Conservation (phyloP, 805 yeast species). For the Saturnispora mendoncae region DNA sequence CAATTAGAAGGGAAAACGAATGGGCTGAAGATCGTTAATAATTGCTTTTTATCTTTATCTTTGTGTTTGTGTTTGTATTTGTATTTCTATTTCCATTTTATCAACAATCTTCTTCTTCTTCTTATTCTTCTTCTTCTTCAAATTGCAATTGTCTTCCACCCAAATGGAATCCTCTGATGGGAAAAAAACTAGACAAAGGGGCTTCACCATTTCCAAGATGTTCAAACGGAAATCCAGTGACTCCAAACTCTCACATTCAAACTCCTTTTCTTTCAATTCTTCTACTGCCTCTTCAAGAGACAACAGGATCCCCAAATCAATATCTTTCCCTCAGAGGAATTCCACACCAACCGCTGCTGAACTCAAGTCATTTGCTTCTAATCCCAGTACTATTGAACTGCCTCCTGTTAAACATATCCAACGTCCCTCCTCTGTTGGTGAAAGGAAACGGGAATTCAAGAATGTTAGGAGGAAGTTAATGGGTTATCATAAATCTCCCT, state of each 20-base stretch:
- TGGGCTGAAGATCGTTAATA: slow-evolving; percentile 79
- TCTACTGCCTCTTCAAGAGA: background rate
- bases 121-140: no score
- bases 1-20: slow-evolving; percentile 78
- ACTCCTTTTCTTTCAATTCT: slow-evolving; percentile 1
- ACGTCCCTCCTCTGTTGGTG: background rate
- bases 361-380: background rate
- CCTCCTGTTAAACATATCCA: background rate
- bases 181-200: background rate
- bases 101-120: background rate
- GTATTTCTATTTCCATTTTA: background rate
- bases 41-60: background rate
- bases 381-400: background rate
- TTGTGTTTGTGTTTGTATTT: background rate
- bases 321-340: slow-evolving; percentile 1
- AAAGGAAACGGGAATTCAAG: slow-evolving; percentile 6
- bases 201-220: background rate
- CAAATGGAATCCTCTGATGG: no score
- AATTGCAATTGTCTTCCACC: no score
- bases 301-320: slow-evolving; percentile 7
- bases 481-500: slow-evolving; percentile 1
- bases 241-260: slow-evolving; percentile 2
- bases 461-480: slow-evolving; percentile 11
- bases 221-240: slow-evolving; percentile 6
- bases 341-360: background rate